Conservation (phyloP, 2,329 filamentous ascomycete genomes). For the Venturiaceae sp. region DNA sequence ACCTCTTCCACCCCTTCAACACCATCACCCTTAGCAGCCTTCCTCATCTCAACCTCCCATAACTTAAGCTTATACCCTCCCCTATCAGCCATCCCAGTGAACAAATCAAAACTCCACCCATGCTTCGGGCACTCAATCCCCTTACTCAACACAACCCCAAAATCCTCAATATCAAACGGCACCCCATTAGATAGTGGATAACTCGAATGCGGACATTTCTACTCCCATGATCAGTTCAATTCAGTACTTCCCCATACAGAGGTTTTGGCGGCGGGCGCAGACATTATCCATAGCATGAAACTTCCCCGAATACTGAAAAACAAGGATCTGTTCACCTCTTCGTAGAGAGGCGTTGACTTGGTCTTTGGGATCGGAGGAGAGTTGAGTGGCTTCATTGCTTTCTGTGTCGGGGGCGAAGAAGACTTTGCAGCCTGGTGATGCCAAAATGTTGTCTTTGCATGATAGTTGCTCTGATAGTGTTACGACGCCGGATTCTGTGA, state of each 20-base stretch:
- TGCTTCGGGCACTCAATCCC: slow-evolving; percentile 61
- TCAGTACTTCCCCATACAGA: not conserved
- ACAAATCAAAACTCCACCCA: slow-evolving; percentile 61
- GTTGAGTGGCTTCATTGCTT: not conserved
- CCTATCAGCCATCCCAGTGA: slow-evolving; percentile 52
- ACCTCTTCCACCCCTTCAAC: not conserved
- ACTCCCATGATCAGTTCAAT: too few species aligned
- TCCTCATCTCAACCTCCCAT: slow-evolving; percentile 6
- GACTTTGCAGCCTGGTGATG: slow-evolving; percentile 3
- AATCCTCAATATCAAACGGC: slow-evolving; percentile 64
- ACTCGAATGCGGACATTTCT: slow-evolving; percentile 53
- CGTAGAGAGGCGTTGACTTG: not conserved
- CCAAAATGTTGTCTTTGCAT: not conserved
- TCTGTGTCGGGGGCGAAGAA: not conserved
- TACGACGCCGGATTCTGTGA: not conserved
- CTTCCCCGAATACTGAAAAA: slow-evolving; percentile 54
- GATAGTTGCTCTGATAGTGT: not conserved
- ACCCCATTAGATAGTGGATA: slow-evolving; percentile 55
- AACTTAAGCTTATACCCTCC: slow-evolving; percentile 42
- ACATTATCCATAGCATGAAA: slow-evolving; percentile 63
- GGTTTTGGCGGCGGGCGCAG: not conserved
- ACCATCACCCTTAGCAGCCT: not conserved
- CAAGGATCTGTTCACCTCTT: slow-evolving; percentile 49
- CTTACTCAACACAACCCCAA: slow-evolving; percentile 52
- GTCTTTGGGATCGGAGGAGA: not conserved